Conservation (phyloP, 2,329 filamentous ascomycete species). For the Triangularia setosa region DNA sequence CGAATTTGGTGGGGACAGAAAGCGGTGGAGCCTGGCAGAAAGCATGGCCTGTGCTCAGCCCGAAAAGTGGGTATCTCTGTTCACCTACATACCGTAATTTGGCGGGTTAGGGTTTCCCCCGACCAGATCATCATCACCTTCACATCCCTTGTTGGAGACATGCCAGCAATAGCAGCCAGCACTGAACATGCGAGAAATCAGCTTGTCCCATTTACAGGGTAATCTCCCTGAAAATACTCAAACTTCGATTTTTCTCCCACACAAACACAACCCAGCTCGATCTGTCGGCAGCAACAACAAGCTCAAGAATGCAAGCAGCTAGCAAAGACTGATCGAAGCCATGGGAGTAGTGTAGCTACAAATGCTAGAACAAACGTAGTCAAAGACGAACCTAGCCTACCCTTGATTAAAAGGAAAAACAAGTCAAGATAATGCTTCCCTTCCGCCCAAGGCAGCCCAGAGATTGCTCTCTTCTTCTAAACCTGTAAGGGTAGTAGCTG, state of each 20-base stretch:
- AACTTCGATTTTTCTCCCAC: not conserved
- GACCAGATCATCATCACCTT: not conserved
- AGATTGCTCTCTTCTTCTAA: conserved; percentile 23
- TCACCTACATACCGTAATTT: not conserved
- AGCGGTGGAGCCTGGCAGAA: conserved; percentile 24
- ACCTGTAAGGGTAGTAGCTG: conserved; percentile 14
- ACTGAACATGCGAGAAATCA: not conserved
- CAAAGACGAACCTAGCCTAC: not conserved
- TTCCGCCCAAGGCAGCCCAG: conserved; percentile 4
- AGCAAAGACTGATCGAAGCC: not conserved
- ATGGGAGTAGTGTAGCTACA: not conserved
- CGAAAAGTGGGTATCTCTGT: not conserved
- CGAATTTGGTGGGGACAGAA: conserved; percentile 18
- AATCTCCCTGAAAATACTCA: not conserved
- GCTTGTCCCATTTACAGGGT: not conserved
- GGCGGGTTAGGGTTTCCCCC: not conserved
- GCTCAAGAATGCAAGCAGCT: not conserved
- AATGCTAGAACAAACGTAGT: conserved; percentile 7
- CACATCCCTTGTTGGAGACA: not conserved
- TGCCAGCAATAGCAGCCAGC: not conserved
- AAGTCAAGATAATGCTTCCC: conserved; percentile 5
- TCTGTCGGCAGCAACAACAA: not conserved
- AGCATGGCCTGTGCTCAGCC: not conserved
- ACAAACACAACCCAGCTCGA: not conserved
- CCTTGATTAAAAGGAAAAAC: conserved; percentile 8